Base-by-base conservation (phyloP, 2,329 filamentous ascomycete genomes). In the Cercospora sp. region DNA sequence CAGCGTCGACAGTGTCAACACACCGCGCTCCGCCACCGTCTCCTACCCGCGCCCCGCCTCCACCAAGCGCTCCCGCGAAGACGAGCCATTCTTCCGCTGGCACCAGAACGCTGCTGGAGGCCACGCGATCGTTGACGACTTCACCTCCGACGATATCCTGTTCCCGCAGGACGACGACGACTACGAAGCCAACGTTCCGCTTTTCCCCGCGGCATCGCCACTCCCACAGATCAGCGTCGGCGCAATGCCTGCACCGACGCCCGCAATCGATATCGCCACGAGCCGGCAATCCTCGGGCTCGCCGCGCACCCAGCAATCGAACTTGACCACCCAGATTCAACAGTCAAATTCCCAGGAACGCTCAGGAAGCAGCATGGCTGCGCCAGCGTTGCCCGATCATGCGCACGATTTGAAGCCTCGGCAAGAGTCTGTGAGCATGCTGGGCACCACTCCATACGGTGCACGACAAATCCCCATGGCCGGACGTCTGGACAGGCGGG, bases 281-380 rank as follows among this genome's bases (percentile, higher is more conserved):
- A 79, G 82, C 68, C 71, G 81, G 75, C 76, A 84, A 83, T 74
- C 83, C 83, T 81, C 84, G 71, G 87, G 86, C 64, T 83, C 86
- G 71, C 87, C 87, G 61, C 85, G 86, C 69, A 86, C 85, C 75
- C 87, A 88, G 77, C 85, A 86, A 12, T 89, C 87, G 39, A 89
- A 88, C 74, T 80, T 89, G 72, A 89, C 87, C 5, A 87, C 86
- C 58, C 87, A 87, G 59, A 79, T 90, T 66, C 85, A 87, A 74
- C 78, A 81, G 10, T 81, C 81, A 63, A 74, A 67, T 23, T 61
- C 68, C 80, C 66, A 81, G 83, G 68, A 81, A 81, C 75, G 79
- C 55, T 16, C 63, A 36, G 61, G 62, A 6, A 63, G 51, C 30
- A 64, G 48, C 48, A 68, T 70, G 65, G 55, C 51, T 26, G 60